phyloP scores from a whole-genome alignment of 2,329 filamentous ascomycete genomes.

The Microcyclospora tardicrescens region DNA sequence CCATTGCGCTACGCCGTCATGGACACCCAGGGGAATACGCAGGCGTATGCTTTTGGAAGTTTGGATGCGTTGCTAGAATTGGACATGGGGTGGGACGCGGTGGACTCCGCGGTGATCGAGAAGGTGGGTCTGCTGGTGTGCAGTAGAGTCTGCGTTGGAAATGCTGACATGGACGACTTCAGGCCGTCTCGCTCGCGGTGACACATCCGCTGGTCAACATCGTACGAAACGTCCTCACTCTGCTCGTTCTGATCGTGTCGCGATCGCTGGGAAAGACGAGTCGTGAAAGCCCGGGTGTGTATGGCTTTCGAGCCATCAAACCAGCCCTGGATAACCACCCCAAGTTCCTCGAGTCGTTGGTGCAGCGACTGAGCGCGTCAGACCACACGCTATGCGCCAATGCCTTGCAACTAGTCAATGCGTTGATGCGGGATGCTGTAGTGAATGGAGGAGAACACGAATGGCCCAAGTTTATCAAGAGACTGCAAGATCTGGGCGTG shows the following conservation, averaged over 20 bases:
- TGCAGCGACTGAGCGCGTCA: constrained; percentile 79
- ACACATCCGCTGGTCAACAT: constrained; percentile 95
- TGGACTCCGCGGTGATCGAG: constrained; percentile 58
- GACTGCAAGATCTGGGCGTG: constrained; percentile 79
- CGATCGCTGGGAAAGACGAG: constrained; percentile 48
- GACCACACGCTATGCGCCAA: constrained; percentile 95
- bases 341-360: constrained; percentile 87
- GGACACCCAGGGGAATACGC: constrained; percentile 76
- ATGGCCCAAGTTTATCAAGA: constrained; percentile 92
- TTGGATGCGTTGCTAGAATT: constrained; percentile 80
- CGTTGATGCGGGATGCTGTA: constrained; percentile 82
- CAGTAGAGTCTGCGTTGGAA: not conserved
- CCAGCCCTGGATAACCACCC: constrained; percentile 84
- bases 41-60: constrained; percentile 88
- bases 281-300: constrained; percentile 49
- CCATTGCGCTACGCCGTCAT: constrained; percentile 74
- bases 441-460: constrained; percentile 65
- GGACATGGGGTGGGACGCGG: constrained; percentile 94
- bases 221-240: constrained; percentile 89
- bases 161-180: constrained; percentile 2
- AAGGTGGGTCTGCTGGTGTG: constrained; percentile 34
- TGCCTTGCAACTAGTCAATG: constrained; percentile 88
- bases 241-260: constrained; percentile 83
- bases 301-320: constrained; percentile 83
- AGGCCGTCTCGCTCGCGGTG: constrained; percentile 84